Conservation (phyloP, 2,329 filamentous ascomycete species). For the Diplodia scrobiculata region DNA sequence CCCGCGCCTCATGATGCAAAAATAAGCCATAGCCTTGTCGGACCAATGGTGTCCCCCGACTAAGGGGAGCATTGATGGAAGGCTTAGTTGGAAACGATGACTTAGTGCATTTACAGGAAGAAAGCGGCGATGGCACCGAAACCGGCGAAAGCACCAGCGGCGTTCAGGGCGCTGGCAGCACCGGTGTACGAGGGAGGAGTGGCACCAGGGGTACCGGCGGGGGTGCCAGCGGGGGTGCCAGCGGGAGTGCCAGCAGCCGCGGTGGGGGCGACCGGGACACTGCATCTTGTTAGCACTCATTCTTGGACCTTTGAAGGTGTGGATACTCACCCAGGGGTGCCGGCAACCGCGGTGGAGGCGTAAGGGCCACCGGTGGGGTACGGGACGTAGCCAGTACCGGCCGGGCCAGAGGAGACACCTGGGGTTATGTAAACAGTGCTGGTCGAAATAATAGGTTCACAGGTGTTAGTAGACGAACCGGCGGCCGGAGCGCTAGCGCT, state of each 20-base stretch:
- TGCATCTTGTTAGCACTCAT: constrained; percentile 32
- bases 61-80: constrained; percentile 13
- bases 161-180: constrained; percentile 43
- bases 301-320: neutral
- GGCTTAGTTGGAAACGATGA: constrained; percentile 34
- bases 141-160: constrained; percentile 45
- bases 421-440: constrained; percentile 29
- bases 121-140: constrained; percentile 48
- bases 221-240: constrained; percentile 29
- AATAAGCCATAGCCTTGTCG: constrained; percentile 27
- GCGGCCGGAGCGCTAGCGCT: constrained; percentile 21
- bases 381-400: constrained; percentile 27
- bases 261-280: constrained; percentile 39
- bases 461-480: constrained; percentile 26
- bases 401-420: constrained; percentile 23
- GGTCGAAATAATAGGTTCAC: constrained; percentile 22
- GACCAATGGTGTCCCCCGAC: constrained; percentile 20
- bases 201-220: constrained; percentile 22
- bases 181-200: constrained; percentile 42
- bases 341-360: constrained; percentile 33
- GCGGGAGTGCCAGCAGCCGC: constrained; percentile 27
- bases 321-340: constrained; percentile 40
- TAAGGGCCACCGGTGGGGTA: constrained; percentile 54
- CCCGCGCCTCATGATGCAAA: constrained; percentile 25
- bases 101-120: constrained; percentile 46